Percentiles rank a stretch among this genome's conserved stretches.
Evolutionary conservation across 2,329 filamentous ascomycete species (phyloP).

Genomic region (Huntiella bhutanensis): DNA sequence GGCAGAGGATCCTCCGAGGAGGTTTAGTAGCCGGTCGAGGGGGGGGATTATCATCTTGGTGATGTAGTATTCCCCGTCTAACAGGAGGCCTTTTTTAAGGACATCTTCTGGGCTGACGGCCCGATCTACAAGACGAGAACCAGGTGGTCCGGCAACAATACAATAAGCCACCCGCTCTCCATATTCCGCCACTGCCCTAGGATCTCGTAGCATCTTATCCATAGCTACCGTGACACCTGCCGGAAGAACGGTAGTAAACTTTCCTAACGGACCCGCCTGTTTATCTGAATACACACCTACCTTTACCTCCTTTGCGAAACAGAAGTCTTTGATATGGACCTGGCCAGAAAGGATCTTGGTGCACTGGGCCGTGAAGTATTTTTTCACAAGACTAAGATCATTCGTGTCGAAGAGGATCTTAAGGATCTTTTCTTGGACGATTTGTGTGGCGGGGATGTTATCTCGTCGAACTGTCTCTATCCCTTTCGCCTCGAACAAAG

Average conservation of each 20-base stretch:
- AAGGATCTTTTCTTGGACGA: constrained; percentile 83
- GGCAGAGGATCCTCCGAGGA: constrained; percentile 79
- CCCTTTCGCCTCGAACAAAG: constrained; percentile 92
- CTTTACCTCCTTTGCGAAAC: constrained; percentile 82
- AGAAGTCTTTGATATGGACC: constrained; percentile 87
- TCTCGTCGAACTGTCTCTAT: constrained; percentile 94
- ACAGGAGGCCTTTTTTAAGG: constrained; percentile 55
- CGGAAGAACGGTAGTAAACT: constrained; percentile 35
- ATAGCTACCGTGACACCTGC: constrained; percentile 80
- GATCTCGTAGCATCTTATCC: constrained; percentile 69
- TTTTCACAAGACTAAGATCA: constrained; percentile 75
- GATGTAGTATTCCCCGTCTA: constrained; percentile 96
- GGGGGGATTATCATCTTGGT: constrained; percentile 88
- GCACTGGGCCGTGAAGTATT: constrained; percentile 79
- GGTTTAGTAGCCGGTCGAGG: constrained; percentile 86
- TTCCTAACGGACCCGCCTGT: background rate
- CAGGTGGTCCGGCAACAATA: constrained; percentile 72
- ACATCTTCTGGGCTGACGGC: constrained; percentile 77
- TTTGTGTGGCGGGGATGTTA: constrained; percentile 86
- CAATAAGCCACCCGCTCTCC: constrained; percentile 92
- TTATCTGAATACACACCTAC: constrained; percentile 51
- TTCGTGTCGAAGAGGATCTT: constrained; percentile 78
- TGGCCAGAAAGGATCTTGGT: constrained; percentile 77
- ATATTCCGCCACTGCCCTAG: constrained; percentile 76
- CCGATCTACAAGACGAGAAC: constrained; percentile 68